Evolutionary conservation across 306 rosid species (phyloP).

Genomic region (Trifolium subterraneum): DNA sequence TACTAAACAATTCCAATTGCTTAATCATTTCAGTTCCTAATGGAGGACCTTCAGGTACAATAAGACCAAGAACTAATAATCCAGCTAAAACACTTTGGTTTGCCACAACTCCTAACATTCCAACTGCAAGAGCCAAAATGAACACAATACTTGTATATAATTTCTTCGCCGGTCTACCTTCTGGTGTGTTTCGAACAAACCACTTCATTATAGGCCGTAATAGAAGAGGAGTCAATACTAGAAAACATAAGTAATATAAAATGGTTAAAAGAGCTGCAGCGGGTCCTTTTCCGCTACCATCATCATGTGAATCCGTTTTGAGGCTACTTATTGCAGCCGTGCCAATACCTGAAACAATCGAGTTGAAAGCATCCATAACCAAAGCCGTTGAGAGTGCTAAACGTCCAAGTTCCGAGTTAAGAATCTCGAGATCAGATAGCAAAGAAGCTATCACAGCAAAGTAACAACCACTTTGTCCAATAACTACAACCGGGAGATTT

Average conservation of each 20-base stretch:
- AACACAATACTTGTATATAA: slow-evolving; percentile 1
- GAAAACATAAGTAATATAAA: background rate
- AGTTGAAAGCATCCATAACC: slow-evolving; percentile 22
- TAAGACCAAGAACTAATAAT: slow-evolving; percentile 51
- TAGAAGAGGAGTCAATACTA: background rate
- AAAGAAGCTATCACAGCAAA: slow-evolving; percentile 43
- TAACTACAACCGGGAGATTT: slow-evolving; percentile 14
- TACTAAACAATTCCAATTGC: slow-evolving; percentile 45
- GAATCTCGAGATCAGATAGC: slow-evolving; percentile 46
- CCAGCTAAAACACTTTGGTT: slow-evolving; percentile 47
- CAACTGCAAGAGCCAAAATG: slow-evolving; percentile 14
- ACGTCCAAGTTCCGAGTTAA: slow-evolving; percentile 52
- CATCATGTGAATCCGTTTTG: background rate
- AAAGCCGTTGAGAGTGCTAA: slow-evolving; percentile 44
- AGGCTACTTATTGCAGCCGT: background rate
- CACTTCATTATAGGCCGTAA: slow-evolving; percentile 46
- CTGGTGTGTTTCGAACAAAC: slow-evolving; percentile 51
- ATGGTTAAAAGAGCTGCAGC: background rate
- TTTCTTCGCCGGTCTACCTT: slow-evolving; percentile 50
- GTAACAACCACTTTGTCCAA: slow-evolving; percentile 40
- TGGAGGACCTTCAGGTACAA: slow-evolving; percentile 67
- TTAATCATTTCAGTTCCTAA: slow-evolving; percentile 57
- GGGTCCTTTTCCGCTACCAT: background rate
- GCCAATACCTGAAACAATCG: background rate
- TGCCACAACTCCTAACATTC: background rate